Evolutionary conservation across 306 rosid genomes (phyloP).

Genomic region (Bauhinia variegata): DNA sequence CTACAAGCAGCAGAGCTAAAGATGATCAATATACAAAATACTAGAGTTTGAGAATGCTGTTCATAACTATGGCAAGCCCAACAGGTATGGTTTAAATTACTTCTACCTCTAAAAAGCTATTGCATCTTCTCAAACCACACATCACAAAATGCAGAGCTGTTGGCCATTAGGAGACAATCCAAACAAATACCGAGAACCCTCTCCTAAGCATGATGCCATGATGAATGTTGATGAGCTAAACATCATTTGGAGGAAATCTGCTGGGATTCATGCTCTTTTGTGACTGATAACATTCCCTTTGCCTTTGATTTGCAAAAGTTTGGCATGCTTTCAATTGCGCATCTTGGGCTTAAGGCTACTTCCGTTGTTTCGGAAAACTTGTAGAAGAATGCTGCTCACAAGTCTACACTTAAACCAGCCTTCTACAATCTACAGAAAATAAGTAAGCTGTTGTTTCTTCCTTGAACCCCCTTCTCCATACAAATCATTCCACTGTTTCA

Average conservation of each 20-base stretch:
- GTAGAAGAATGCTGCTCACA: constrained; percentile 21
- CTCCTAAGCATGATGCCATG: constrained; percentile 39
- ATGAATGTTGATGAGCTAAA: constrained; percentile 30
- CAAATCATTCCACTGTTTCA: constrained; percentile 89
- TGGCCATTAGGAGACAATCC: constrained; percentile 27
- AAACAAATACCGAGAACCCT: constrained; percentile 40
- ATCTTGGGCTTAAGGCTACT: constrained; percentile 23
- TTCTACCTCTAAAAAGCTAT: constrained; percentile 42
- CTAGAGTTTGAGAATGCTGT: constrained; percentile 35
- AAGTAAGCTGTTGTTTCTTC: constrained; percentile 89
- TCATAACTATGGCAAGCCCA: constrained; percentile 43
- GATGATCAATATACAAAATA: constrained; percentile 45
- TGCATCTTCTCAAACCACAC: constrained; percentile 47
- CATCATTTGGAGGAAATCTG: neutral
- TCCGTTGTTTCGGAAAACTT: constrained; percentile 37
- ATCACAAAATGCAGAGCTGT: constrained; percentile 37
- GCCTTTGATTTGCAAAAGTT: constrained; percentile 6
- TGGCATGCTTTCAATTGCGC: constrained; percentile 25
- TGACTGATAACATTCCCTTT: constrained; percentile 25
- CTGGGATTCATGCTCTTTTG: constrained; percentile 19
- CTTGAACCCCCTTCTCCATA: constrained; percentile 97
- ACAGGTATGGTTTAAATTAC: constrained; percentile 25
- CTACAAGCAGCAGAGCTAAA: constrained; percentile 33
- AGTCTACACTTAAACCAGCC: constrained; percentile 21
- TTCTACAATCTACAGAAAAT: constrained; percentile 65